Evolutionary conservation across 306 rosid genomes (phyloP).

Genomic region (Oxytropis ochrocephala): DNA sequence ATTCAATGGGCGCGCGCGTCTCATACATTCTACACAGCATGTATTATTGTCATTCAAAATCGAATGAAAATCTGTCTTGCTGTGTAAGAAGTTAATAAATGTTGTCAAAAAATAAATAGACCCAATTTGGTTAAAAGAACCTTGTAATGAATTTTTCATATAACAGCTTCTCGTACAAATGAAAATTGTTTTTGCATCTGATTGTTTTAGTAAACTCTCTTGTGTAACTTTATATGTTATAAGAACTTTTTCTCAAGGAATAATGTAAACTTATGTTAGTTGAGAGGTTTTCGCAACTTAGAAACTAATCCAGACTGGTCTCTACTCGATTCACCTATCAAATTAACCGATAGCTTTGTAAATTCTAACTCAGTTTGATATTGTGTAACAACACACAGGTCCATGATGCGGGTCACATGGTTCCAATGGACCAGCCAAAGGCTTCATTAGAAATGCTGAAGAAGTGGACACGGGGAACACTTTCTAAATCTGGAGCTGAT

Average conservation of each 20-base stretch:
- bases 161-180: background rate
- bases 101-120: background rate
- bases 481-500: constrained; percentile 34
- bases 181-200: background rate
- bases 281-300: background rate
- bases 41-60: background rate
- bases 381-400: constrained; percentile 48
- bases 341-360: background rate
- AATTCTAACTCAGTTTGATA: constrained; percentile 12
- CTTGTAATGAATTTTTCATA: background rate
- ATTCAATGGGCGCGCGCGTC: background rate
- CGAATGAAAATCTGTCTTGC: constrained; percentile 2
- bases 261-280: background rate
- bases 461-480: constrained; percentile 77
- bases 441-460: constrained; percentile 89
- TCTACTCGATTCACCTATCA: background rate
- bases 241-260: background rate
- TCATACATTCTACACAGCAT: background rate
- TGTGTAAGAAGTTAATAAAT: background rate
- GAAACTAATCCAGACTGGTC: background rate
- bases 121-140: background rate
- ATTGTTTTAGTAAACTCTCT: background rate
- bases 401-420: constrained; percentile 97
- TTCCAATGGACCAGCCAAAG: constrained; percentile 99
- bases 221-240: background rate